Evolutionary conservation across 164 flowering plant species (phyloP), one percentile per base, ranked within the genome.

Genomic region (Berberis vulgaris): DNA sequence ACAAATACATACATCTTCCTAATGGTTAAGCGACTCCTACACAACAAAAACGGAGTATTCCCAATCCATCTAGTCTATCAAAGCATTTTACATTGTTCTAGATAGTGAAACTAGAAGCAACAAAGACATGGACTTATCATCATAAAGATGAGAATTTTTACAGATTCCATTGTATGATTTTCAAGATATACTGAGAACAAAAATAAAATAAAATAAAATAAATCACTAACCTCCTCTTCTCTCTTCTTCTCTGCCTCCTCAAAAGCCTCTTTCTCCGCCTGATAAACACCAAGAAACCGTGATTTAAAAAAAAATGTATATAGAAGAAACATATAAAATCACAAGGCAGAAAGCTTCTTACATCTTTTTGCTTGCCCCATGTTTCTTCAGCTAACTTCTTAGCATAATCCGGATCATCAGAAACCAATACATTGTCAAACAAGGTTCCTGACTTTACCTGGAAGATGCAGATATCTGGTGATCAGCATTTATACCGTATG

Each of bases 251-350:
- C 98, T 4, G 74, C 82, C 79, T 87, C 98, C 0, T 91, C 96
- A 74, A 91, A 91, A 64, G 98, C 96, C 60, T 84, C 86, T 79
- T 87, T 89, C 84, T 91, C 96, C 63, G 86, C 96, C 97, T 91
- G 81, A 26, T 65, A 79, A 63, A 54, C 9, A 56, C 39, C 2
- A 13, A 56, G 8, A 38, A 38, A 40, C 7, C 7, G 1, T 39
- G 8, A 40, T 5, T 26, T 3, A 1, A 0, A 2, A 57, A 8
- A 50, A 52, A 52, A 1, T 1, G n/a, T 7, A 10, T 26, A 56
- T 41, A 39, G 13, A 56, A 66, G 26, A 26, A 26, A 26, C 26
- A 26, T 26, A 26, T 26, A 26, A 26, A 26, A 26, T 26, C 26
- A 26, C 26, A 26, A 26, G 26, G 26, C 26, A 26, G 26, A 26